These are phyloP conservation scores for Quercus glauca DNA, from an alignment of 306 rosid genomes.

Conservation along the genomic window DNA sequence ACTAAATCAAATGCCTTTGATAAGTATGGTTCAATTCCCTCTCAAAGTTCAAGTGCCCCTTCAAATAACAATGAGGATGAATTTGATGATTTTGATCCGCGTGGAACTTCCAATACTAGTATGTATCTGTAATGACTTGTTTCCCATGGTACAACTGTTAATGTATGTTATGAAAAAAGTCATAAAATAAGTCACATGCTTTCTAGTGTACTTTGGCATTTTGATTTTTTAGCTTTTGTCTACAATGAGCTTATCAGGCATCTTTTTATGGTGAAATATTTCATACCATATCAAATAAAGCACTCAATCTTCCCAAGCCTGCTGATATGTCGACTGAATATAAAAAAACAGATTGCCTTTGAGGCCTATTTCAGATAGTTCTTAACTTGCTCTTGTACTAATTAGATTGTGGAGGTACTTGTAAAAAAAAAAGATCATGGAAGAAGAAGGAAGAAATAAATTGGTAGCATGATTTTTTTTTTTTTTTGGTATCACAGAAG, in stretches of 20 bases:
- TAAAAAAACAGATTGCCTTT: not conserved
- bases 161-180: not conserved
- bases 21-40: conserved; percentile 40
- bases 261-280: not conserved
- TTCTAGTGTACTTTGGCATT: not conserved
- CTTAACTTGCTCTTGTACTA: not conserved
- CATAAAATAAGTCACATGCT: conserved; percentile 12
- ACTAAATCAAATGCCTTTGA: conserved; percentile 43
- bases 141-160: not conserved
- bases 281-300: not conserved
- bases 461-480: not conserved
- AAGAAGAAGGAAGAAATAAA: not conserved
- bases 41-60: conserved; percentile 45
- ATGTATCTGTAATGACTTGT: conserved; percentile 35
- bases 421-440: not conserved
- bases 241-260: not conserved
- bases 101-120: conserved; percentile 80
- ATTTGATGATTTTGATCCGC: conserved; percentile 91
- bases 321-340: not conserved
- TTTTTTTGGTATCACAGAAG: not conserved
- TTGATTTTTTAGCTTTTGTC: not conserved
- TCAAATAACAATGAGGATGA: conserved; percentile 56
- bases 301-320: not conserved
- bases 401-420: not conserved
- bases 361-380: not conserved